phyloP scores from a whole-genome alignment of 164 flowering plant species.

The Santalum album region DNA sequence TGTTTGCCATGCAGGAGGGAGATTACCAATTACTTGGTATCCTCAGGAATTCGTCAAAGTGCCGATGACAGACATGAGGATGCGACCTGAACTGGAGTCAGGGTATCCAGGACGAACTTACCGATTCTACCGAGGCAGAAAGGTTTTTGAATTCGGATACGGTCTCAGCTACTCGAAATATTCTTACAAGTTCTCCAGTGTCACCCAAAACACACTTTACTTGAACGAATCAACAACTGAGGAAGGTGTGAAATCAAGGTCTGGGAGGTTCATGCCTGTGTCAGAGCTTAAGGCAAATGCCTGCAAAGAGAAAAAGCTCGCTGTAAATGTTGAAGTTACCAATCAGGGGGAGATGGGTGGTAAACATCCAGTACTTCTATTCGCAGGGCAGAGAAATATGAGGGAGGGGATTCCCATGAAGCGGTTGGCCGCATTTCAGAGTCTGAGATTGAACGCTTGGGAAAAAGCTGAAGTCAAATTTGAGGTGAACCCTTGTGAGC shows the following conservation, averaged over 20 bases:
- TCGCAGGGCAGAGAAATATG: conserved; percentile 16
- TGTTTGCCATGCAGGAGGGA: conserved; percentile 58
- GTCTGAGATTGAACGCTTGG: conserved; percentile 38
- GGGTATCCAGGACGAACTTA: conserved; percentile 87
- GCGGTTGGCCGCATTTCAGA: conserved; percentile 64
- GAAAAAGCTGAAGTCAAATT: conserved; percentile 43
- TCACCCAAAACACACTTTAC: not conserved
- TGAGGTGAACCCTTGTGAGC: conserved; percentile 63
- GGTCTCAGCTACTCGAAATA: conserved; percentile 81
- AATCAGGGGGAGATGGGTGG: conserved; percentile 69
- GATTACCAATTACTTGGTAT: conserved; percentile 84
- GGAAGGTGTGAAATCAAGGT: not conserved
- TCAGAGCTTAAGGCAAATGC: conserved; percentile 32
- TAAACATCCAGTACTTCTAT: conserved; percentile 68
- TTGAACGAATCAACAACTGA: not conserved
- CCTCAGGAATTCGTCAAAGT: conserved; percentile 53
- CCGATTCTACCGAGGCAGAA: conserved; percentile 61
- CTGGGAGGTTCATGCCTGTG: conserved; percentile 14
- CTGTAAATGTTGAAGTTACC: conserved; percentile 36
- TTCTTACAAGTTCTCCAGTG: not conserved
- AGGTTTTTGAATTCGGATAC: conserved; percentile 59
- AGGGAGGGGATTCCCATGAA: conserved; percentile 37
- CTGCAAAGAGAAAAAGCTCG: conserved; percentile 39
- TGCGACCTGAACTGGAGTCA: conserved; percentile 47
- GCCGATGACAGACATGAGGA: conserved; percentile 91